Base-by-base conservation (phyloP, 345 rosid species). In the Excoecaria agallocha region DNA sequence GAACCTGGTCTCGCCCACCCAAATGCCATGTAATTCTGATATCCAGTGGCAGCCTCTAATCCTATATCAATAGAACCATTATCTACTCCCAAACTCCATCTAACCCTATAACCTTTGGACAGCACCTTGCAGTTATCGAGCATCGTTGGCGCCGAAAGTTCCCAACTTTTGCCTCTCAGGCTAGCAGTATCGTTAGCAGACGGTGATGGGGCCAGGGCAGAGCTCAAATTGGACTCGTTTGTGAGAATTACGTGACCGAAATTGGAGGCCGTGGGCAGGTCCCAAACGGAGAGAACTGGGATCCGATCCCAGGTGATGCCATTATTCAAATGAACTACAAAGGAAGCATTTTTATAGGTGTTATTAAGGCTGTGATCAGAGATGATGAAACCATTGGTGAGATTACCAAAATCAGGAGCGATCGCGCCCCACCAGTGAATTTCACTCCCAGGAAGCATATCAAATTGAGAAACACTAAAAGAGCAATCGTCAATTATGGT, bases 401-500 rank as follows among this genome's bases (percentile, higher is more conserved):
- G 50, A 68, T 93, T 91, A 68, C 70, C 82, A 61, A 93, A 90
- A 76, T 82, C 80, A 37, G 79, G 74, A 10, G 75, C 75, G 77
- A 72, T 52, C 25, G 98, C 84, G n/a, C 94, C 97, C 98, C 96
- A 95, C 91, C 92, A 93, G 74, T 82, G 88, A 67, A 93, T 93
- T 58, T 89, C 89, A 30, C 88, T 83, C 8, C 96, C 97, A 41
- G 92, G 66, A 6, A 93, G 81, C 97, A 95, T 91, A 74, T 95
- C 93, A 74, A 95, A 95, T 74, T 84, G 79, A 64, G 93, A 86
- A 78, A 95, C 88, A 82, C 74, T 72, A 77, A 95, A 95, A 2
- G 98, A 87, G 81, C 99, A 95, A 72, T 88, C 93, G 72, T 95
- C 96, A 77, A 93, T 46, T 16, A 93, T 77, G 71, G 87, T 84